Percentiles rank a stretch among this genome's conserved stretches.
Evolutionary conservation across 1,139 yeast species (phyloP).

Genomic region (Suhomyces bribrorum): DNA sequence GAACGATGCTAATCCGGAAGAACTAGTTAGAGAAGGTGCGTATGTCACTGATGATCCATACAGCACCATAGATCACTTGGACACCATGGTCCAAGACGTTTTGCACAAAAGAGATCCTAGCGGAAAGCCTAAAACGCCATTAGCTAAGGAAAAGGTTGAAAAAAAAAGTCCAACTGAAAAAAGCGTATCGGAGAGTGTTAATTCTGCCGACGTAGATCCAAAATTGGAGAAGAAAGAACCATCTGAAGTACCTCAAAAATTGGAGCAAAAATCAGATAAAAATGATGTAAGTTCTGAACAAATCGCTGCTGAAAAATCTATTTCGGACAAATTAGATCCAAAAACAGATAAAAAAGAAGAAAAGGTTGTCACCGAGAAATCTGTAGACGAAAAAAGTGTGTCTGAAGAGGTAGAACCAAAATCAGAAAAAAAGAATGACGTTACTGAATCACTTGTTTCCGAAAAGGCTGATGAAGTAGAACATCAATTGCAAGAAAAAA

Average conservation of each 20-base stretch:
- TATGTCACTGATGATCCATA: constrained; percentile 51
- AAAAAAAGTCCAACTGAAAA: neutral
- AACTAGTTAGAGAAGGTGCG: constrained; percentile 47
- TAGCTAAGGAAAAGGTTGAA: constrained; percentile 9
- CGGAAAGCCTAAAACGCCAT: neutral
- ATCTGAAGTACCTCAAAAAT: too few species aligned
- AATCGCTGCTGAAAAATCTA: constrained; percentile 1
- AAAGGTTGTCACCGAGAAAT: too few species aligned
- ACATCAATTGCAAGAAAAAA: neutral
- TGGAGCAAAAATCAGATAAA: too few species aligned
- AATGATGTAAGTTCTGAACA: too few species aligned
- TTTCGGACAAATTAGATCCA: neutral
- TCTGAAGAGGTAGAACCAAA: too few species aligned
- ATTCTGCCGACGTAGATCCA: too few species aligned
- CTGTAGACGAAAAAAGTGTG: too few species aligned
- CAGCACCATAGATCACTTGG: constrained; percentile 41
- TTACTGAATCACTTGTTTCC: neutral
- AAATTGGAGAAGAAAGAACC: too few species aligned
- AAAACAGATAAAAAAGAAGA: neutral
- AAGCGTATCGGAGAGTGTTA: too few species aligned
- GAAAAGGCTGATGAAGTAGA: neutral
- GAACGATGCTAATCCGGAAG: constrained; percentile 45
- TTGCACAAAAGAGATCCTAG: constrained; percentile 23
- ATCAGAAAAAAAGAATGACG: too few species aligned
- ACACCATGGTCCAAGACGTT: constrained; percentile 44